These are phyloP conservation scores for Monilinia fructicola DNA, from an alignment of 2,329 filamentous ascomycete genomes.

Conservation along the genomic window DNA sequence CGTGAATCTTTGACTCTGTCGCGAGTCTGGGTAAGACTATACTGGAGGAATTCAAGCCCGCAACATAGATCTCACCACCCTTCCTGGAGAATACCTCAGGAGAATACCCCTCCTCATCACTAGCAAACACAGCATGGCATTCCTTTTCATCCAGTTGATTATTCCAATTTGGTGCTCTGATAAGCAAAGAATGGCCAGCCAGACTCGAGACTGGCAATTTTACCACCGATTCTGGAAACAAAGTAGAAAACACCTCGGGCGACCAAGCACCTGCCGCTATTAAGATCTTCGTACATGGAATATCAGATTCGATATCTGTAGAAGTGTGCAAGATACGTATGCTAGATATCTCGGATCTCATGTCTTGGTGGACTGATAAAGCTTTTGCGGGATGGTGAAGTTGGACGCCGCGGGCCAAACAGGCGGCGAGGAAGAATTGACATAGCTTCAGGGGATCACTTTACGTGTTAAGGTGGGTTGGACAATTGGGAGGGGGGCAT, in stretches of 20 bases:
- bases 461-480: conserved; percentile 18
- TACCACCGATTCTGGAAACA: conserved; percentile 59
- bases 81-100: conserved; percentile 70
- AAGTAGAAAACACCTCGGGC: conserved; percentile 57
- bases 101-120: conserved; percentile 51
- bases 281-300: conserved; percentile 65
- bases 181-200: conserved; percentile 70
- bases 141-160: conserved; percentile 45
- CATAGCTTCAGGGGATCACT: conserved; percentile 68
- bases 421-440: conserved; percentile 60
- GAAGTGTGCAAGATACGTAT: conserved; percentile 51
- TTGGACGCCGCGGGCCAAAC: conserved; percentile 59
- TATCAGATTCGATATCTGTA: conserved; percentile 47
- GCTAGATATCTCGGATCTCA: conserved; percentile 50
- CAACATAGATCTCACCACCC: conserved; percentile 69
- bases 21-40: conserved; percentile 61
- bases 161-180: conserved; percentile 57
- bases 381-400: conserved; percentile 65
- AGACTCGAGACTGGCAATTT: conserved; percentile 60
- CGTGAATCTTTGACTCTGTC: conserved; percentile 50
- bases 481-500: no score
- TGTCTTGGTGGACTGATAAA: conserved; percentile 52
- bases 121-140: conserved; percentile 68
- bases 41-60: conserved; percentile 63
- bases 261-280: conserved; percentile 74